Evolutionary conservation across 1,139 yeast species (phyloP), one percentile per base, ranked within the genome.

Genomic region (Lodderomyces margitis): DNA sequence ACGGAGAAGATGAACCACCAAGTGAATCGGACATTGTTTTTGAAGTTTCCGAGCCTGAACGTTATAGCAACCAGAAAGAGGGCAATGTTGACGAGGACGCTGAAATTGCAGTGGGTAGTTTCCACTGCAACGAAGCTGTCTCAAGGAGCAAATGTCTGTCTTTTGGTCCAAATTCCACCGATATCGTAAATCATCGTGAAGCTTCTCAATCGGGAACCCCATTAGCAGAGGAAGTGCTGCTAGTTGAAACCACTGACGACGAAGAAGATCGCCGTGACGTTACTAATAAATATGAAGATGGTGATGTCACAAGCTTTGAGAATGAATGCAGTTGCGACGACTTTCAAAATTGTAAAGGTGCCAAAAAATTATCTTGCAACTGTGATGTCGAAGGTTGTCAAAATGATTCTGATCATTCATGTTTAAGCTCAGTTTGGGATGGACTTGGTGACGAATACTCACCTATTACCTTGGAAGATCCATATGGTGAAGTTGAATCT

Each of bases 1-100:
- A 34, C 3, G 25, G 19, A 9, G 41, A 37, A 21, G 44, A 40
- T 16, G 45, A 37, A n/a, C 37, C 42, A 10, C 42, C 42, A 7
- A 39, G 42, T 12, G 42, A 40, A 19, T 35, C 35, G 10, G 33
- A 30, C 2, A 37, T 35, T 16, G 24, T 40, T 4, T 30, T 36
- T 19, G 45, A 39, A 17, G 25, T 14, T 28, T 5, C 4, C 17
- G 10, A 28, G 14, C n/a, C 7, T 3, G 19, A 28, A 7, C 6
- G 6, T 15, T 10, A 6, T 6, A 6, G 9, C 10, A 8, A 25
- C 30, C 3, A 20, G 21, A 21, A 34, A 31, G 24, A 21, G n/a
- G 8, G 5, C 11, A 3, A 32, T 32, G 24, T 28, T 14, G 15
- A 16, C 14, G 45, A 38, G 33, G 45, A 9, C 15, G n/a, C 12